A percentile compares a stretch with the other conserved stretches of the same genome.
These are phyloP conservation scores for Lathyrus sativus DNA, from an alignment of 306 rosid species.

Conservation along the genomic window DNA sequence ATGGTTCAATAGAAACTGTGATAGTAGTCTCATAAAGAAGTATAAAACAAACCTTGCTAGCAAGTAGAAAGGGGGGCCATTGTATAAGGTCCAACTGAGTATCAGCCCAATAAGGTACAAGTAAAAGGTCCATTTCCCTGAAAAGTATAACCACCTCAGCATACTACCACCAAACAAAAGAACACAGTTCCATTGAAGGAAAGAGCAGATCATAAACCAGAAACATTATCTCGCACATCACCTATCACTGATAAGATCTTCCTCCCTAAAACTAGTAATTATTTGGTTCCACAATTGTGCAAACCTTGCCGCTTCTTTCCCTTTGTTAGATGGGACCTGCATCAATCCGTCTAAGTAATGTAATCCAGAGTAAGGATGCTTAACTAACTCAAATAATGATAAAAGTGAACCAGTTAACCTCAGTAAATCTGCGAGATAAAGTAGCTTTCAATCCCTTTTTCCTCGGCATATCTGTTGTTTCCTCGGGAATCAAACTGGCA, in stretches of 20 bases:
- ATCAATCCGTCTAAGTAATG: slow-evolving; percentile 20
- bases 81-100: slow-evolving; percentile 80
- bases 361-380: slow-evolving; percentile 20
- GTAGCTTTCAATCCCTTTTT: slow-evolving; percentile 92
- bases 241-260: slow-evolving; percentile 92
- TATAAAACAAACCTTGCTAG: slow-evolving; percentile 82
- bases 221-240: slow-evolving; percentile 35
- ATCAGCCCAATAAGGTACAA: slow-evolving; percentile 99
- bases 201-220: slow-evolving; percentile 22
- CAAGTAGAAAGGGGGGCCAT: slow-evolving; percentile 99
- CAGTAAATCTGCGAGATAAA: slow-evolving; percentile 63
- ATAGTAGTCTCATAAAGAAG: slow-evolving; percentile 10
- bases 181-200: slow-evolving; percentile 6
- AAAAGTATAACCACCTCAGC: slow-evolving; percentile 42
- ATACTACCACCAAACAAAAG: slow-evolving; percentile 16
- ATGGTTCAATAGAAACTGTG: slow-evolving; percentile 11
- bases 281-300: slow-evolving; percentile 98
- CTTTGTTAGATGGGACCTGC: slow-evolving; percentile 73
- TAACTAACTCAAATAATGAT: slow-evolving; percentile 14
- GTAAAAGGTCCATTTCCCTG: slow-evolving; percentile 97
- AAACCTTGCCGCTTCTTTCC: slow-evolving; percentile 86
- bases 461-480: slow-evolving; percentile 67
- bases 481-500: slow-evolving; percentile 76
- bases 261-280: slow-evolving; percentile 90
- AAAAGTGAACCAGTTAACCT: slow-evolving; percentile 40